Evolutionary conservation across 1,139 yeast species (phyloP).

Genomic region (Pichia sp.): DNA sequence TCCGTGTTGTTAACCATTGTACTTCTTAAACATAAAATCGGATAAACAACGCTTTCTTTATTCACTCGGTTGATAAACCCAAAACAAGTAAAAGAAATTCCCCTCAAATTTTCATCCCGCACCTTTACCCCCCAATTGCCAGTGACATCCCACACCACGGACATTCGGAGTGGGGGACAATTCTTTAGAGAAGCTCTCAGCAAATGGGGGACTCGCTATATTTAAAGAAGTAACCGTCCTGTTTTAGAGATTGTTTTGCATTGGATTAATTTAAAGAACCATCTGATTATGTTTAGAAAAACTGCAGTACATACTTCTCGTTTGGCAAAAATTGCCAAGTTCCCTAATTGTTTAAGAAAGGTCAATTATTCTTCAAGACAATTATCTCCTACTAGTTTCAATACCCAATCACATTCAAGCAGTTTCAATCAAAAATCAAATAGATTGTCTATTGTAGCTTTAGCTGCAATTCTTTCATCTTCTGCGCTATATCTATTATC

Average conservation of each 20-base stretch:
- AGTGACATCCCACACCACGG: no score
- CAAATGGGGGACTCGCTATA: neutral
- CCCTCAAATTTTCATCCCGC: no score
- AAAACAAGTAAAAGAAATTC: no score
- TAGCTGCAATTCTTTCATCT: constrained; percentile 2
- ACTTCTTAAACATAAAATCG: neutral
- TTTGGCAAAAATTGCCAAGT: neutral
- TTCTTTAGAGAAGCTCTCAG: neutral
- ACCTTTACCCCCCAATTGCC: neutral
- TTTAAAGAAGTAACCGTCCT: neutral
- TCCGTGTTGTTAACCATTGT: neutral
- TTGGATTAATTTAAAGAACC: neutral
- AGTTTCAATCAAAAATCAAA: constrained; percentile 10
- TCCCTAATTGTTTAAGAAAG: neutral
- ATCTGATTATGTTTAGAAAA: neutral
- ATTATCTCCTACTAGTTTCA: neutral
- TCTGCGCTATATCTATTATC: neutral
- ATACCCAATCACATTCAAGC: neutral
- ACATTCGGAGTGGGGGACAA: neutral
- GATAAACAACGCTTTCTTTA: neutral
- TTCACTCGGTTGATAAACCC: no score
- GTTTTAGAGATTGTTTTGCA: no score
- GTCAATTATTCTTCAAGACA: neutral
- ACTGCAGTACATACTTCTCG: neutral
- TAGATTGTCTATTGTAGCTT: constrained; percentile 20